Evolutionary conservation across 148 eudicot species (phyloP).

Genomic region (Dysphania ambrosioides): DNA sequence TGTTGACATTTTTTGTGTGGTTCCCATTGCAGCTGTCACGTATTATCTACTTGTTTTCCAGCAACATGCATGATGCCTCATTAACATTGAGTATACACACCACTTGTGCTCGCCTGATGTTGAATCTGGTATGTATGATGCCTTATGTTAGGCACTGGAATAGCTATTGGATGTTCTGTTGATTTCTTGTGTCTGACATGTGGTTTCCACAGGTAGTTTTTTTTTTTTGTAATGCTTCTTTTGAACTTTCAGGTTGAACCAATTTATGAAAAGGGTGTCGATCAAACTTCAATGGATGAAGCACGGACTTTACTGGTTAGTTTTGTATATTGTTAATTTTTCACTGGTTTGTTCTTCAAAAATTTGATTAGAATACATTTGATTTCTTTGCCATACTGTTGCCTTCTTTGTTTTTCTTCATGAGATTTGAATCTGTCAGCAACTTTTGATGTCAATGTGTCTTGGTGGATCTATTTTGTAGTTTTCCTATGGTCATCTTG

Average conservation of each 20-base stretch:
- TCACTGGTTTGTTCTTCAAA: neutral
- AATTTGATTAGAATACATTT: neutral
- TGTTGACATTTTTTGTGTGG: neutral
- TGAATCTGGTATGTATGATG: conserved; percentile 65
- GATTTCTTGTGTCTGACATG: neutral
- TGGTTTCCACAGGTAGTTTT: neutral
- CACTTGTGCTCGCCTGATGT: conserved; percentile 96
- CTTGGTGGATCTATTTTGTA: neutral
- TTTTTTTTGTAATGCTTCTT: neutral
- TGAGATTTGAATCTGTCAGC: neutral
- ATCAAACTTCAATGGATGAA: conserved; percentile 90
- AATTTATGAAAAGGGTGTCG: conserved; percentile 90
- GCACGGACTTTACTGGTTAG: conserved; percentile 79
- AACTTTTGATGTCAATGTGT: neutral
- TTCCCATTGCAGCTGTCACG: conserved; percentile 70
- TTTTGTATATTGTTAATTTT: neutral
- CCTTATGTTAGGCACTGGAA: too few species aligned
- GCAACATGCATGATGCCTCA: conserved; percentile 98
- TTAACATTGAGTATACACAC: conserved; percentile 92
- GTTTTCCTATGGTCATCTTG: neutral
- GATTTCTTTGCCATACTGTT: neutral
- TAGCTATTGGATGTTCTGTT: conserved; percentile 16
- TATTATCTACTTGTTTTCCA: conserved; percentile 92
- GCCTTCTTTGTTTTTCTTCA: neutral
- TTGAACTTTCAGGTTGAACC: conserved; percentile 75